Evolutionary conservation across 371 early-diverging fungal genomes (phyloP).

Genomic region (Rhizomucor miehei): DNA sequence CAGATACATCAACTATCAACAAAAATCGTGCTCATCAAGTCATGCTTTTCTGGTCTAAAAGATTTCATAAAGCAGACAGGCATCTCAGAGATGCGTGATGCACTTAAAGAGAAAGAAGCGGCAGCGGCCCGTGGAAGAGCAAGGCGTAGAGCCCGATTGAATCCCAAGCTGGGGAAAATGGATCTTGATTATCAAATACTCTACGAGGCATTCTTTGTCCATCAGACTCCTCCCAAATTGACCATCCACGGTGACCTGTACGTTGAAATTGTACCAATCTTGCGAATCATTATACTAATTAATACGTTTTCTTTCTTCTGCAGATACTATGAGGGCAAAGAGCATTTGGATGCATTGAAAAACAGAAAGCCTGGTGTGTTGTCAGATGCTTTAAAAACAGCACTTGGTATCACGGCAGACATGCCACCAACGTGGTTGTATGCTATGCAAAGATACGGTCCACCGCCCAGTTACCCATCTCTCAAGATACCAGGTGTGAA

Average conservation of each 20-base stretch:
- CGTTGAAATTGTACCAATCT: slow-evolving; percentile 4
- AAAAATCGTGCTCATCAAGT: background rate
- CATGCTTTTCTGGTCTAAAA: slow-evolving; percentile 7
- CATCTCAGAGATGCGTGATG: slow-evolving; percentile 83
- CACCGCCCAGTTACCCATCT: slow-evolving; percentile 89
- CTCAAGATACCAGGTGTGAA: slow-evolving; percentile 89
- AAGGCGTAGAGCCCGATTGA: slow-evolving; percentile 77
- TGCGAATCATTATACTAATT: slow-evolving; percentile 5
- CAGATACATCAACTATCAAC: background rate
- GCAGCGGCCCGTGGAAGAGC: slow-evolving; percentile 63
- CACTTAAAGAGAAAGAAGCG: slow-evolving; percentile 69
- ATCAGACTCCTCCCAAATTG: slow-evolving; percentile 77
- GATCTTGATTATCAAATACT: slow-evolving; percentile 89
- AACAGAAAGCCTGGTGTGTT: slow-evolving; percentile 60
- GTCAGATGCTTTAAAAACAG: slow-evolving; percentile 71
- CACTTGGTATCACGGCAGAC: slow-evolving; percentile 71
- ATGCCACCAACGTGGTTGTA: slow-evolving; percentile 97
- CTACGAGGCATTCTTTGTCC: slow-evolving; percentile 90
- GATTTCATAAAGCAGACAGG: slow-evolving; percentile 91
- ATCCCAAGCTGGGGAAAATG: slow-evolving; percentile 88
- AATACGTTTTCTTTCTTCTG: background rate
- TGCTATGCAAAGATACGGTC: slow-evolving; percentile 94
- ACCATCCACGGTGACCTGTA: slow-evolving; percentile 69
- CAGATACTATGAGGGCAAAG: slow-evolving; percentile 12
- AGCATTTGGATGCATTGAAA: background rate